Evolutionary conservation across 805 yeast species (phyloP), one percentile per base, ranked within the genome.

Genomic region (Trichomonascus vanleenenianus): DNA sequence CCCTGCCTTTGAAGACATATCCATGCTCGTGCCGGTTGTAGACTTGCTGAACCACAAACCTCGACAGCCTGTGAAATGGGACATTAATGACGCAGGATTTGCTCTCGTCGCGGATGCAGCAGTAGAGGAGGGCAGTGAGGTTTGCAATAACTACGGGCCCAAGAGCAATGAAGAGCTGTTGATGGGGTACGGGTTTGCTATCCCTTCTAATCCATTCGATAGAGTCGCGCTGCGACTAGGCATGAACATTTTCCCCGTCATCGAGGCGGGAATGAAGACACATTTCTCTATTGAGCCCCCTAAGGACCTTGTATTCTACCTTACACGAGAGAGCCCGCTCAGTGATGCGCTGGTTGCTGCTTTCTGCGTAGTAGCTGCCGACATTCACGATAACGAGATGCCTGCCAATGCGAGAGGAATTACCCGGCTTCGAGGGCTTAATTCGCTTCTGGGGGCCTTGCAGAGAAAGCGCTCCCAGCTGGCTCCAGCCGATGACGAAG

Each of bases 71-170:
- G 89, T 86, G 0, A 65, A 74, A 15, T 89, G 97, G 97, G 39
- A 45, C 3, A 52, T 50, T 14, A 55, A 48, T 1, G 57, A 54
- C 2, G 51, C 18, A 18, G 39, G 33, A 46, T 39, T 60, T 33
- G 32, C 39, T 6, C 38, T 53, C 15, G 40, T 47, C 8, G 59
- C 75, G 0, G 65, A 68, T 15, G 60, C 67, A 3, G 38, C 46
- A 6, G 27, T 42, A 54, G n/a, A 47, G 2, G 51, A 50, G 1
- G 75, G 74, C 1, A 59, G 64, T 2, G 83, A 86, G 58, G 50
- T 89, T 1, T 85, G 64, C 63, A 88, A 88, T 59, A 85, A 85
- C 62, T 88, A 89, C 62, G 97, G 96, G 2, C 78, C 84, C 44
- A 88, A 87, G 61, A 83, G 93, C 0, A 88, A 87, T 57, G 94